Base-by-base conservation (phyloP, 805 yeast genomes). In the Sungouiozyma ichnusensis region DNA sequence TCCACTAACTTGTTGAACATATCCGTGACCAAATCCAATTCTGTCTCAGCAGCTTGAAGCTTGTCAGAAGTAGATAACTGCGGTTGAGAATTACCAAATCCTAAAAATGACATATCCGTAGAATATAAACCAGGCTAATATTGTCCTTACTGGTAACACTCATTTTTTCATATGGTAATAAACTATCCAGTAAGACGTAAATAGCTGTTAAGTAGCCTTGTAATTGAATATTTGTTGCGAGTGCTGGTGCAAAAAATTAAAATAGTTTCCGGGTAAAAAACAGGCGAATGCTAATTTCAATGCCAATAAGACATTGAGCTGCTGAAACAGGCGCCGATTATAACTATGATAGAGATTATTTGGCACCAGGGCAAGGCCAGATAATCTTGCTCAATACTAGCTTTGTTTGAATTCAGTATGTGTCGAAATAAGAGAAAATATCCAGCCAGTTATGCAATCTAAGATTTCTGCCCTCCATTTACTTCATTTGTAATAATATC, bases 21-120 rank as follows among this genome's bases (percentile, higher is more conserved):
- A 54, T 92, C 95, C 33, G 97, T 88, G 54, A 90, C 95, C 79
- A 92, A 82, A 64, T 90, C 98, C 52, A 90, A 74, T 66, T 90
- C 98, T 44, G 95, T 85, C 68, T 90, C 97, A 40, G 98, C 98
- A 51, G 95, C 95, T 57, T 74, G 73, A 47, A 84, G 71, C 63
- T 84, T 84, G 63, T 81, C 87, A 49, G 80, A 82, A 34, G 86
- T 74, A 19, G 82, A 70, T 49, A 79, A 58, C 62, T 80, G 85
- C 49, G 90, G 88, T 51, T 82, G 73, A 45, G 76, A 73, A 48
- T 81, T 81, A 50, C 88, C 88, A 50, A 84, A 72, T 54, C 90
- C 90, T 60, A 83, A 72, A 58, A 76, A 75, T 37, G 80, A 76
- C 90, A 82, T 82, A n/a, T 27, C 27, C 14, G 5, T 32, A 16